These are phyloP conservation scores for Botrytis porri DNA, from an alignment of 2,329 filamentous ascomycete genomes.

Conservation along the genomic window DNA sequence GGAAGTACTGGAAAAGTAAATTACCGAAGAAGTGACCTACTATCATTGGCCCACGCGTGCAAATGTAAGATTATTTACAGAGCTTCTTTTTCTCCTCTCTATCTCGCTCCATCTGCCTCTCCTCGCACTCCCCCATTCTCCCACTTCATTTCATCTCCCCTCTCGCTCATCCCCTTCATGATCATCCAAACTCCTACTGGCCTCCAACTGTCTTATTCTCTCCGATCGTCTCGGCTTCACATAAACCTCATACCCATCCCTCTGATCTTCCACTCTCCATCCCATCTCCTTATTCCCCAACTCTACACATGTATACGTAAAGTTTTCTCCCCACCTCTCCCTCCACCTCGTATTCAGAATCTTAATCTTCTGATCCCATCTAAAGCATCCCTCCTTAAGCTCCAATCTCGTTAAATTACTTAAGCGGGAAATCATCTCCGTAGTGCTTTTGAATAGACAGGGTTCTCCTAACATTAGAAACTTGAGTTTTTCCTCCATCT, in stretches of 20 bases:
- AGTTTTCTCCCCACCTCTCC: not conserved
- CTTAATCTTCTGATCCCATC: not conserved
- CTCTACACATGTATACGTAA: not conserved
- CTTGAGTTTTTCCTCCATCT: slow-evolving; percentile 8
- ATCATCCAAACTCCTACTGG: not conserved
- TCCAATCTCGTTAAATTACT: not conserved
- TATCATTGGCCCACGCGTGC: not conserved
- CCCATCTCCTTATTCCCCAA: slow-evolving; percentile 4
- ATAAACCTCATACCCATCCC: not conserved
- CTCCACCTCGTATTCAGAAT: slow-evolving; percentile 7
- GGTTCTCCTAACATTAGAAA: slow-evolving; percentile 10
- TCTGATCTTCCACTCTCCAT: not conserved
- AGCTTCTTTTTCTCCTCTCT: not conserved
- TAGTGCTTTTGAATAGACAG: slow-evolving; percentile 8
- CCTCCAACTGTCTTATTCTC: not conserved
- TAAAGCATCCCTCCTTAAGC: slow-evolving; percentile 7
- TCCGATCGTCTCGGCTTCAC: not conserved
- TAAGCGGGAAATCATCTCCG: slow-evolving; percentile 1
- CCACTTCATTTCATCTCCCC: not conserved
- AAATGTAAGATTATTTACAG: not conserved
- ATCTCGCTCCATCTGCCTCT: not conserved
- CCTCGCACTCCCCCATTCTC: not conserved
- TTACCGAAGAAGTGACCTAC: not conserved
- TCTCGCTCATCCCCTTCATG: not conserved
- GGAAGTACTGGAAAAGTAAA: not conserved